Conservation (phyloP, 2,329 filamentous ascomycete genomes). For the Pseudofabraea citricarpa region DNA sequence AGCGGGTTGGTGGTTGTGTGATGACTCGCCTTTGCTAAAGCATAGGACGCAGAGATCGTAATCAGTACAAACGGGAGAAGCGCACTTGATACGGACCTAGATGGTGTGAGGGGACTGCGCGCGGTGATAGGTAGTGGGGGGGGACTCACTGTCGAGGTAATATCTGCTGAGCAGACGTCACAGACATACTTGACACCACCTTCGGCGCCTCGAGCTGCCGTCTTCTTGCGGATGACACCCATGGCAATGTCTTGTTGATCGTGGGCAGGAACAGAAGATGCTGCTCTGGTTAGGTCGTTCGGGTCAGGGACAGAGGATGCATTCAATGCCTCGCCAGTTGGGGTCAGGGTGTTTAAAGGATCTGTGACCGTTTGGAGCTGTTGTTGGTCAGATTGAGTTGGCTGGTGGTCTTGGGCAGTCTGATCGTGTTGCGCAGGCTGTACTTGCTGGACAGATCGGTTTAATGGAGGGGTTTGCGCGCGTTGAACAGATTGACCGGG, state of each 20-base stretch:
- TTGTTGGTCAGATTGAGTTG: no score
- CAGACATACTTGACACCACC: slow-evolving; percentile 94
- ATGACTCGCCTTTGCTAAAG: slow-evolving; percentile 76
- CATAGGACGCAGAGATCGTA: slow-evolving; percentile 97
- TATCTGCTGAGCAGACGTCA: slow-evolving; percentile 93
- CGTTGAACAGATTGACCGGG: no score
- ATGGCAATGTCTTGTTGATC: slow-evolving; percentile 41
- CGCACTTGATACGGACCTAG: slow-evolving; percentile 92
- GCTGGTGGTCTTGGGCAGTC: no score
- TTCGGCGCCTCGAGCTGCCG: slow-evolving; percentile 76
- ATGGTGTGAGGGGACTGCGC: slow-evolving; percentile 4
- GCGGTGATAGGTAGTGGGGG: background rate
- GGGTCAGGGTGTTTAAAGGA: no score
- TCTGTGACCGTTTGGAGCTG: no score
- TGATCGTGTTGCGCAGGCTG: no score
- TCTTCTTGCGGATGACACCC: slow-evolving; percentile 97
- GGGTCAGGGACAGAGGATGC: no score
- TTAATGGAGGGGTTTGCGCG: no score
- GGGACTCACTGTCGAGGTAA: slow-evolving; percentile 82
- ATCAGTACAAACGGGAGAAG: slow-evolving; percentile 71
- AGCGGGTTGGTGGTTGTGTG: slow-evolving; percentile 79
- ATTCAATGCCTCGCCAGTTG: no score
- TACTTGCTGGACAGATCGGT: no score
- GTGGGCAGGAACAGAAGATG: no score
- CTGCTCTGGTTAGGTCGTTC: no score